A percentile compares a stretch with the other conserved stretches of the same genome.
Conservation (phyloP, 352 stramenopile species). For the Globisporangium yorkense region DNA sequence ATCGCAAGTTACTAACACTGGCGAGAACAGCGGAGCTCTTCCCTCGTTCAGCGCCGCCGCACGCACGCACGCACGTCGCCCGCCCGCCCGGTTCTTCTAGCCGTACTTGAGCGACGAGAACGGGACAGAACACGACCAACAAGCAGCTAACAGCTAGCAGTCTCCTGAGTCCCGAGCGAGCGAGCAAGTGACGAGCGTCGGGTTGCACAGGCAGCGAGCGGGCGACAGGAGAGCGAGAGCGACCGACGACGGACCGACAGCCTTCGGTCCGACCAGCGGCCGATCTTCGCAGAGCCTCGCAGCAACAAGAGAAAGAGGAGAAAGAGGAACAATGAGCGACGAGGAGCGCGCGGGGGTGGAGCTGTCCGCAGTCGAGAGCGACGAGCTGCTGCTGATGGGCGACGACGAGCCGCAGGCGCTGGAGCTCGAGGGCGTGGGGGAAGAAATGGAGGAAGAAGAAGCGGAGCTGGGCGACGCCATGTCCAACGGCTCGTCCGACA, state of each 20-base stretch:
- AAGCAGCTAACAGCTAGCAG: neutral
- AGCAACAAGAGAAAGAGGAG: no score
- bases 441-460: conserved; percentile 1
- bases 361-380: neutral
- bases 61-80: neutral
- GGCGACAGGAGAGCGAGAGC: neutral
- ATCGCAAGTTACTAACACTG: conserved; percentile 1
- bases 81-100: neutral
- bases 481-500: conserved; percentile 13
- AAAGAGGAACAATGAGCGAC: neutral
- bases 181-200: neutral
- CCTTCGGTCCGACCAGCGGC: neutral
- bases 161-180: neutral
- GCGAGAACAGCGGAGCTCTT: neutral
- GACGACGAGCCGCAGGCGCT: neutral
- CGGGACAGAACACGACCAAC: neutral
- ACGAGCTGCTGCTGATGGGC: conserved; percentile 1
- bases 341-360: neutral
- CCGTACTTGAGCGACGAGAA: neutral
- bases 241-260: no score
- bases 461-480: conserved; percentile 2
- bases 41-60: neutral
- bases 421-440: neutral
- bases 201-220: neutral
- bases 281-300: neutral